These are phyloP conservation scores for Dictyostelium capitatum DNA, from an alignment of 78 protist genomes.

Conservation along the genomic window DNA sequence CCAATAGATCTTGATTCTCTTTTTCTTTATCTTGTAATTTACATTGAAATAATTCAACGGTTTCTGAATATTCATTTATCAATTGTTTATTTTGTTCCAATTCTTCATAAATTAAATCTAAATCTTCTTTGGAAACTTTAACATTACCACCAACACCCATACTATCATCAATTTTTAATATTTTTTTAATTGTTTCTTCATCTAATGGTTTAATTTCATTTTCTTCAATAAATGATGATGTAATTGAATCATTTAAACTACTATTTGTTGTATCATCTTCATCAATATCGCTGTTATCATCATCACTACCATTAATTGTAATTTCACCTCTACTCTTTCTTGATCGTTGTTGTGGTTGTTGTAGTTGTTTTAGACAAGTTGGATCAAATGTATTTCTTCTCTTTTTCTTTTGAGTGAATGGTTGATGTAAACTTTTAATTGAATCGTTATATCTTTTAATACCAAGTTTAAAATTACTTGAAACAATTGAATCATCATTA, in stretches of 20 bases:
- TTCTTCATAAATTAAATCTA: neutral
- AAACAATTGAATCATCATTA: neutral
- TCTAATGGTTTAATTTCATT: constrained; percentile 7
- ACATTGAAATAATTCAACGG: neutral
- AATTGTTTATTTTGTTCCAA: constrained; percentile 16
- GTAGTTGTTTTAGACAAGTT: neutral
- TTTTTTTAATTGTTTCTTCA: constrained; percentile 13
- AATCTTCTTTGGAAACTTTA: constrained; percentile 2
- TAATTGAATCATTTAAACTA: neutral
- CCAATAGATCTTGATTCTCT: neutral
- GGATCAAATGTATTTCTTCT: constrained; percentile 33
- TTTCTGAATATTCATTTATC: neutral
- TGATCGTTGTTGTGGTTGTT: neutral
- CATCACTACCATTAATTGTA: neutral
- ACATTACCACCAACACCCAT: neutral
- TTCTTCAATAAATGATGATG: neutral
- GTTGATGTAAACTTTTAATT: neutral
- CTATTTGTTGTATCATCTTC: neutral
- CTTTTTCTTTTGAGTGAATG: neutral
- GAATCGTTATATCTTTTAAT: neutral
- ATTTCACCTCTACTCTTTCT: neutral
- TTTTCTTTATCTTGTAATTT: neutral
- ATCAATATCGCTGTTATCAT: neutral
- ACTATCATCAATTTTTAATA: neutral
- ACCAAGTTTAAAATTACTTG: neutral